Percentiles rank a stretch among this genome's conserved stretches.
Evolutionary conservation across 2,329 filamentous ascomycete genomes (phyloP).

Genomic region (Eutypella sp.): DNA sequence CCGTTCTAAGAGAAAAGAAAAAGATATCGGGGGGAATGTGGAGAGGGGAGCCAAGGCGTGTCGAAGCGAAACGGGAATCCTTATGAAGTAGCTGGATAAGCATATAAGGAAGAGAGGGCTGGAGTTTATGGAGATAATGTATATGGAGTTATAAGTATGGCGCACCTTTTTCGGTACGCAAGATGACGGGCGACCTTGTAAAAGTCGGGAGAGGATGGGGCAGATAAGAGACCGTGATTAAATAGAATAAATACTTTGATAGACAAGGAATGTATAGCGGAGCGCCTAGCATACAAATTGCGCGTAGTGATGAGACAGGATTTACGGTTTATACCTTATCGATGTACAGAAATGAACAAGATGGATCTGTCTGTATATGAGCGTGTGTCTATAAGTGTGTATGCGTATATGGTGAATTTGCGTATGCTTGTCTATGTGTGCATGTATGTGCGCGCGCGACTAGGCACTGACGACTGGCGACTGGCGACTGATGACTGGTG

Average conservation of each 20-base stretch:
- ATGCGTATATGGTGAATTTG: too few relatives aligned
- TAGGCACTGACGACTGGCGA: too few relatives aligned
- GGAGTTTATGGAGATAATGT: not conserved
- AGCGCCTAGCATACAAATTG: too few relatives aligned
- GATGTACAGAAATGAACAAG: too few relatives aligned
- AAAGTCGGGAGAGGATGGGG: not conserved
- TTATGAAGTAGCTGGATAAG: not conserved
- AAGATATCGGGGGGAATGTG: not conserved
- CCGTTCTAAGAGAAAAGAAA: not conserved
- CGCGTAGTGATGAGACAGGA: too few relatives aligned
- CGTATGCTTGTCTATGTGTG: not conserved
- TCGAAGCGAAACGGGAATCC: not conserved
- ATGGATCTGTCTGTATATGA: not conserved
- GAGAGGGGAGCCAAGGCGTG: not conserved
- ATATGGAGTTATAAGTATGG: constrained; percentile 1
- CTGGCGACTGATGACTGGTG: too few relatives aligned
- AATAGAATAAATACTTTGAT: too few relatives aligned
- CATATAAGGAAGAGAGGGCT: not conserved
- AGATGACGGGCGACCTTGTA: not conserved
- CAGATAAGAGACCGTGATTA: too few relatives aligned
- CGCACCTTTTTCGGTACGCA: not conserved
- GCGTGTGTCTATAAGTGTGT: not conserved
- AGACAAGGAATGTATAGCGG: too few relatives aligned
- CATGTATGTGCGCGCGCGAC: too few relatives aligned
- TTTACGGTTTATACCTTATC: too few relatives aligned